Conservation (phyloP, 805 yeast genomes). For the Barnettozyma sp. region DNA sequence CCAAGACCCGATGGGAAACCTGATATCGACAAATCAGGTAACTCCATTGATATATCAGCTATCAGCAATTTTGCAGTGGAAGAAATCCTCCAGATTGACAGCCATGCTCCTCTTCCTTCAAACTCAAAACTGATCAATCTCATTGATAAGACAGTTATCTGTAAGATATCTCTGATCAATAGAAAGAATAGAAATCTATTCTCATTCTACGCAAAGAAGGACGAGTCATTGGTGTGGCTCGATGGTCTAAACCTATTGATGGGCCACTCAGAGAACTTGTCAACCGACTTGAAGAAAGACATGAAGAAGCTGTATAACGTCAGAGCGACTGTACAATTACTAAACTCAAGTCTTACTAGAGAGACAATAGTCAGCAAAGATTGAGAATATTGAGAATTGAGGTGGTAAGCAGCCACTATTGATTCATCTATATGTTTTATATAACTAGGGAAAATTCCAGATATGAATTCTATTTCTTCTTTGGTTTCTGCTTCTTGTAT, state of each 20-base stretch:
- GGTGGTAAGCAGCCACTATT: no score
- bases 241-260: conserved; percentile 62
- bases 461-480: conserved; percentile 10
- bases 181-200: conserved; percentile 37
- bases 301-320: conserved; percentile 37
- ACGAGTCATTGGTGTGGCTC: conserved; percentile 64
- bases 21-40: conserved; percentile 50
- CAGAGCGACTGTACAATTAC: conserved; percentile 43
- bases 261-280: conserved; percentile 30
- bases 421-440: background rate
- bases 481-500: conserved; percentile 21
- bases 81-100: conserved; percentile 42
- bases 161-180: conserved; percentile 46
- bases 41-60: conserved; percentile 43
- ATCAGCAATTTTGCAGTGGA: conserved; percentile 45
- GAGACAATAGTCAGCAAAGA: no score
- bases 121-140: conserved; percentile 46
- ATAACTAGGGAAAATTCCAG: no score
- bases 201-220: conserved; percentile 63
- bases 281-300: conserved; percentile 39
- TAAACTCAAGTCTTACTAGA: conserved; percentile 26
- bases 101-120: conserved; percentile 28
- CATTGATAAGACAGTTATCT: conserved; percentile 49
- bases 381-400: no score
- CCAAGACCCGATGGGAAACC: conserved; percentile 43